Conservation (phyloP, 1,284 basidiomycete species). For the Laetiporus sulphureus region DNA sequence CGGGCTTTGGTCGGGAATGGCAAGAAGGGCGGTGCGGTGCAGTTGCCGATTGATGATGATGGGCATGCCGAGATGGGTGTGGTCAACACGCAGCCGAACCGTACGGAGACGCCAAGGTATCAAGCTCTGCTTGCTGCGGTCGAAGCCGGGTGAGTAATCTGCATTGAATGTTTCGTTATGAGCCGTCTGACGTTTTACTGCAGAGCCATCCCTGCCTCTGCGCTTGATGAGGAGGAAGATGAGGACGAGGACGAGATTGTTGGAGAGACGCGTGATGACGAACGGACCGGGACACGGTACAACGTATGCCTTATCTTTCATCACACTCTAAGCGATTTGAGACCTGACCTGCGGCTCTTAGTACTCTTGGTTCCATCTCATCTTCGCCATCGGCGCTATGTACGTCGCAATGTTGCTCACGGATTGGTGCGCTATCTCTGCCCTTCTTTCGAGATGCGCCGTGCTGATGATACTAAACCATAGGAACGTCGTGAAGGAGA, state of each 20-base stretch:
- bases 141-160: constrained; percentile 71
- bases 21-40: constrained; percentile 51
- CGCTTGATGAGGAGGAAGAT: constrained; percentile 78
- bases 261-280: constrained; percentile 84
- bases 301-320: constrained; percentile 54
- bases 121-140: constrained; percentile 95
- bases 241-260: constrained; percentile 67
- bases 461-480: constrained; percentile 2
- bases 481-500: constrained; percentile 67
- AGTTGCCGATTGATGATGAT: constrained; percentile 50
- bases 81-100: constrained; percentile 81
- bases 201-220: constrained; percentile 90
- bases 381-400: constrained; percentile 95
- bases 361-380: constrained; percentile 99
- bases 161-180: background rate
- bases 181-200: background rate
- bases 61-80: constrained; percentile 63
- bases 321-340: background rate
- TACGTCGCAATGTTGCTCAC: constrained; percentile 99
- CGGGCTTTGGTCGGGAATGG: constrained; percentile 82
- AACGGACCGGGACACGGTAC: constrained; percentile 94
- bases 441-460: background rate
- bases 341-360: constrained; percentile 23
- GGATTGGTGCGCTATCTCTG: constrained; percentile 72
- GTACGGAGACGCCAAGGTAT: constrained; percentile 86